Conservation (phyloP, 495 filamentous ascomycete species). For the Thermochaetoides thermophila region DNA sequence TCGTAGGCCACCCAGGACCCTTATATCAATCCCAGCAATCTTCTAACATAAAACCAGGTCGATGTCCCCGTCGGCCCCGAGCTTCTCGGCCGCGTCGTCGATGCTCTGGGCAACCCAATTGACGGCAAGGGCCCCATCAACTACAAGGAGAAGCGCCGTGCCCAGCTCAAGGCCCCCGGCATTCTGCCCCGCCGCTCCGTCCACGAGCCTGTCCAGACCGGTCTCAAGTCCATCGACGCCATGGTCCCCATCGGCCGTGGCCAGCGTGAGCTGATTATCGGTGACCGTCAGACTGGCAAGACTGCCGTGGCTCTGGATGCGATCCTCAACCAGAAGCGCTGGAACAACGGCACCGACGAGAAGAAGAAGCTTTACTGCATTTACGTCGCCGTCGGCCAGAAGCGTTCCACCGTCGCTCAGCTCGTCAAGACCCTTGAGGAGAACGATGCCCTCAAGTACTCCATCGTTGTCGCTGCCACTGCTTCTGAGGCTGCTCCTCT, state of each 20-base stretch:
- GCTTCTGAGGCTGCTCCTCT: constrained; percentile 89
- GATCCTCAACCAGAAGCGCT: constrained; percentile 98
- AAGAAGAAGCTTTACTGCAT: constrained; percentile 97
- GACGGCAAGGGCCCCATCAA: constrained; percentile 97
- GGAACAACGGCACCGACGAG: constrained; percentile 85
- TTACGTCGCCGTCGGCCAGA: constrained; percentile 98
- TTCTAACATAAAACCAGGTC: constrained; percentile 42
- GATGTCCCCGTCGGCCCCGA: constrained; percentile 90
- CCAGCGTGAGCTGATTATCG: constrained; percentile 99
- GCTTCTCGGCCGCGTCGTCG: constrained; percentile 94
- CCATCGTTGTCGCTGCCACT: constrained; percentile 85
- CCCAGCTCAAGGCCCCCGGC: constrained; percentile 96
- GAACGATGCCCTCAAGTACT: constrained; percentile 99
- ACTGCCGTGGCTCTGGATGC: constrained; percentile 96
- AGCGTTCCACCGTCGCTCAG: constrained; percentile 98
- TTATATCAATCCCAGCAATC: background rate
- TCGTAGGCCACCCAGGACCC: constrained; percentile 47
- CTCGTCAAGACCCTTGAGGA: constrained; percentile 99
- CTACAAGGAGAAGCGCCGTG: constrained; percentile 81
- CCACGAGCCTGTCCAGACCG: constrained; percentile 97
- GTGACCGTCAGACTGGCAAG: constrained; percentile 99
- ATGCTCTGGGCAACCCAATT: constrained; percentile 96
- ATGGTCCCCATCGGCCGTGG: constrained; percentile 99
- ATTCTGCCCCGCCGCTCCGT: constrained; percentile 94
- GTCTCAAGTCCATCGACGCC: constrained; percentile 96